phyloP scores from a whole-genome alignment of 208 protist species.

The Tetramitus jugosus region DNA sequence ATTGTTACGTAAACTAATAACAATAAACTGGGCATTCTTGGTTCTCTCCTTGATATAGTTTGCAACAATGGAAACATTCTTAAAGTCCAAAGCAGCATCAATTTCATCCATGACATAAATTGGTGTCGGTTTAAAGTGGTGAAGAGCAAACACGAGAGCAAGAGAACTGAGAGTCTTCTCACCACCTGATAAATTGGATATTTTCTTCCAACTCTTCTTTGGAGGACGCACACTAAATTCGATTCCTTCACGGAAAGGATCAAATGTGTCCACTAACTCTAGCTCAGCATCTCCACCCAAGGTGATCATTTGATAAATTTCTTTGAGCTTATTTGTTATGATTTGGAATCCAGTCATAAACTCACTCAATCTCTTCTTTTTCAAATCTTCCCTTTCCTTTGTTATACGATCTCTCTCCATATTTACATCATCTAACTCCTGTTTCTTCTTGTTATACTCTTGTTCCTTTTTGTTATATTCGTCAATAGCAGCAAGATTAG shows the following conservation, averaged over 20 bases:
- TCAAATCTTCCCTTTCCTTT: conserved; percentile 50
- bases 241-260: conserved; percentile 96
- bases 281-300: conserved; percentile 99
- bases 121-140: conserved; percentile 99
- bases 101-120: conserved; percentile 99
- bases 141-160: conserved; percentile 98
- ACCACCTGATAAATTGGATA: conserved; percentile 98
- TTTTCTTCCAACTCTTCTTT: conserved; percentile 99
- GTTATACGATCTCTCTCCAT: conserved; percentile 60
- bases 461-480: conserved; percentile 85
- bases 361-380: conserved; percentile 62
- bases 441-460: conserved; percentile 53
- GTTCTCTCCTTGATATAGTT: conserved; percentile 97
- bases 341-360: conserved; percentile 96
- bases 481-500: conserved; percentile 76
- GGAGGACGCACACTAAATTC: conserved; percentile 96
- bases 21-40: conserved; percentile 98
- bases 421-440: conserved; percentile 53
- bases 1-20: conserved; percentile 97
- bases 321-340: conserved; percentile 95
- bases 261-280: conserved; percentile 96
- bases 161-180: conserved; percentile 99
- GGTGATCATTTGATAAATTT: conserved; percentile 98
- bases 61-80: conserved; percentile 96
- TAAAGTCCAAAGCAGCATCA: conserved; percentile 99